phyloP scores from a whole-genome alignment of 2,329 filamentous ascomycete species.

The Basipetospora chlamydospora region DNA sequence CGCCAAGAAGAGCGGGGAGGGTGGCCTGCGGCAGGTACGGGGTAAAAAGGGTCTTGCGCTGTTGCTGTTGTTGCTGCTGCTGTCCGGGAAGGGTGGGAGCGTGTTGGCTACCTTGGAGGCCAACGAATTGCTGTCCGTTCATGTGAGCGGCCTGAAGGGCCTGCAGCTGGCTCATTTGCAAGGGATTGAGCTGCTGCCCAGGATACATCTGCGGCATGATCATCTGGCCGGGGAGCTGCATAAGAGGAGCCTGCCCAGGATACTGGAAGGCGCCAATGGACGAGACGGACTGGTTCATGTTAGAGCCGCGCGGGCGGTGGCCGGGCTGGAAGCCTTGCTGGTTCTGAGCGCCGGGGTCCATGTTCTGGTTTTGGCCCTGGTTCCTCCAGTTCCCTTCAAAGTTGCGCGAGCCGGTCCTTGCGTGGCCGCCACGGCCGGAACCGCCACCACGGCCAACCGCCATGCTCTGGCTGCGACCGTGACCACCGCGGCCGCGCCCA shows the following conservation, averaged over 20 bases:
- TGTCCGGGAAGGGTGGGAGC: constrained; percentile 45
- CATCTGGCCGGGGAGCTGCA: constrained; percentile 77
- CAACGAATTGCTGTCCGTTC: constrained; percentile 59
- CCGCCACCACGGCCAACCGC: constrained; percentile 59
- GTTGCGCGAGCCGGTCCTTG: constrained; percentile 73
- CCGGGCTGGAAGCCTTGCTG: constrained; percentile 78
- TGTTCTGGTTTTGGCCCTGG: constrained; percentile 47
- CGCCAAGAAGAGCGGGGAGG: constrained; percentile 74
- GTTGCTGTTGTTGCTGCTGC: constrained; percentile 65
- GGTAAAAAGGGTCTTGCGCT: constrained; percentile 96
- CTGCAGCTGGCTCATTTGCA: constrained; percentile 83
- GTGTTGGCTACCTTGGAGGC: constrained; percentile 57
- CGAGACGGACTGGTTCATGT: constrained; percentile 75
- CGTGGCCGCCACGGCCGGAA: constrained; percentile 57
- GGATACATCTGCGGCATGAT: constrained; percentile 74
- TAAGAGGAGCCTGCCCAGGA: constrained; percentile 68
- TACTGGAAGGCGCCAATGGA: constrained; percentile 82
- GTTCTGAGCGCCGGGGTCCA: constrained; percentile 38
- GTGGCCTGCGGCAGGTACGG: constrained; percentile 93
- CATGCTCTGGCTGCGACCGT: constrained; percentile 84
- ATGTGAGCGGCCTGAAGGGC: constrained; percentile 82
- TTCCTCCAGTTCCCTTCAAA: constrained; percentile 98
- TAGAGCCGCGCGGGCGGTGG: constrained; percentile 72
- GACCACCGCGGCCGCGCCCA: constrained; percentile 40
- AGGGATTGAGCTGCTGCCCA: constrained; percentile 72